phyloP scores from a whole-genome alignment of 148 eudicot species.

The Nyssa sinensis region DNA sequence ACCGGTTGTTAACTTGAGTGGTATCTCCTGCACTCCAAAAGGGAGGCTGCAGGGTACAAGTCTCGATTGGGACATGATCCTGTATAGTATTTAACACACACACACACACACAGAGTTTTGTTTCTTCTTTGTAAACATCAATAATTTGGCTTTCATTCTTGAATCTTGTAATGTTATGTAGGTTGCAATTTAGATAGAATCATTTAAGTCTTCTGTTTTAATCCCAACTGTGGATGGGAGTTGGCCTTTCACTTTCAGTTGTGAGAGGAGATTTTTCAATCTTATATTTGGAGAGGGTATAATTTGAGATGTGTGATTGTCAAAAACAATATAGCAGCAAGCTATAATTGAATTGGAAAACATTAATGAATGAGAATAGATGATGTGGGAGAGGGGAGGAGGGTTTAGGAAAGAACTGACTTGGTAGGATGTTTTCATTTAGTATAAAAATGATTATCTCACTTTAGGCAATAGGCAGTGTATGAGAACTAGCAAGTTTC shows the following conservation, averaged over 20 bases:
- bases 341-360: neutral
- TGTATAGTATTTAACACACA: too few species aligned
- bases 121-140: neutral
- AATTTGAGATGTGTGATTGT: neutral
- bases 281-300: neutral
- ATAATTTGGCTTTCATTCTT: neutral
- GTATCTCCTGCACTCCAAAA: too few species aligned
- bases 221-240: neutral
- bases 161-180: neutral
- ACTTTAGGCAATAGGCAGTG: too few species aligned
- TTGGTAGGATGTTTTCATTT: neutral
- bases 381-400: neutral
- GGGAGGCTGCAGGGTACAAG: too few species aligned
- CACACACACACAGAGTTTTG: too few species aligned
- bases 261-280: neutral
- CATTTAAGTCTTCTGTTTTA: neutral
- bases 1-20: too few species aligned
- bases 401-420: neutral
- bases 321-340: too few species aligned
- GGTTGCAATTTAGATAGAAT: neutral
- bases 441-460: too few species aligned
- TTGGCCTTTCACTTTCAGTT: neutral
- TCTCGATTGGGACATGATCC: too few species aligned
- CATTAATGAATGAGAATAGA: neutral
- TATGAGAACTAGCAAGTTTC: too few species aligned